phyloP scores from a whole-genome alignment of 2,329 filamentous ascomycete genomes.

The Rugonectria rugulosa region DNA sequence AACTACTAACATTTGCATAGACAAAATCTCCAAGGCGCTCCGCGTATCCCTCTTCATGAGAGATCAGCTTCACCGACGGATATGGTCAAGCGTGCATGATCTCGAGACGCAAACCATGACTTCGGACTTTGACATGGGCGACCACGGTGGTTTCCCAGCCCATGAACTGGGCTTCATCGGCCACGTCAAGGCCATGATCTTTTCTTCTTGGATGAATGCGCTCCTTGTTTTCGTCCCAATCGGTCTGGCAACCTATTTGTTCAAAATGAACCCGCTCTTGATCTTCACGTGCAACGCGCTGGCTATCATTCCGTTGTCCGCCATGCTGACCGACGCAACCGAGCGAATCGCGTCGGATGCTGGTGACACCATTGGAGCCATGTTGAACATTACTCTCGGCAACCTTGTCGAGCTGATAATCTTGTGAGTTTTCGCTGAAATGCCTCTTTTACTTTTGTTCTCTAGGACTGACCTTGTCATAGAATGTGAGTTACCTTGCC shows the following conservation, averaged over 20 bases:
- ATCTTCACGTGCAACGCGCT: constrained; percentile 68
- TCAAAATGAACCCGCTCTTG: constrained; percentile 45
- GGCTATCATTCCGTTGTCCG: constrained; percentile 66
- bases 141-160: constrained; percentile 1
- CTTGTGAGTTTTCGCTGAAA: constrained; percentile 48
- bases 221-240: constrained; percentile 75
- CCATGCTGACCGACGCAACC: constrained; percentile 65
- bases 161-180: constrained; percentile 20
- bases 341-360: constrained; percentile 64
- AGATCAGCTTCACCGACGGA: constrained; percentile 33
- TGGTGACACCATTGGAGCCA: constrained; percentile 65
- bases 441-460: neutral
- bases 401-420: constrained; percentile 70
- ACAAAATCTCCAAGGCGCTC: constrained; percentile 25
- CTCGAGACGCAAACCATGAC: constrained; percentile 33
- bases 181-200: constrained; percentile 40
- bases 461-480: constrained; percentile 35
- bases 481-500: constrained; percentile 44
- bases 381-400: constrained; percentile 69
- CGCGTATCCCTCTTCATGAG: constrained; percentile 33
- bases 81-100: constrained; percentile 29
- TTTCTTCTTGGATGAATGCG: constrained; percentile 64
- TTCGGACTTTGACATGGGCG: constrained; percentile 20
- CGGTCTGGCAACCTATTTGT: constrained; percentile 64
- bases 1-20: constrained; percentile 6